Base-by-base conservation (phyloP, 148 eudicot species). In the Rhododendron simsii region DNA sequence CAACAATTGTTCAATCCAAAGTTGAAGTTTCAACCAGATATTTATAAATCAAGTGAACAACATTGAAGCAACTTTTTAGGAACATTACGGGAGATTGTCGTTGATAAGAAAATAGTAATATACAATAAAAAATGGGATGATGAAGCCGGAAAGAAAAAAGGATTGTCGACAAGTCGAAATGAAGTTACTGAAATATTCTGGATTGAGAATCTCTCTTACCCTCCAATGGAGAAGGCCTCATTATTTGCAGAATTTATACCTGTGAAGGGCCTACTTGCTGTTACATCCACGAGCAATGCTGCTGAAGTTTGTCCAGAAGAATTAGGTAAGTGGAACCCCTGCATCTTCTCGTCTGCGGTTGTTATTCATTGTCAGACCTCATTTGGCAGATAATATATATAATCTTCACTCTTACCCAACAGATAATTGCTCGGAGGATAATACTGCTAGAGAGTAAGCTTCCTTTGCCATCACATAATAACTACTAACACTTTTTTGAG, bases 271-370 rank as follows among this genome's bases (percentile, higher is more conserved):
- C 84, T 83, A 35, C 85, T 85, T 79, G 86, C 87, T 53, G 78
- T 85, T 86, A 71, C 85, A 79, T 88, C 91, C 88, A 87, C 85
- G 55, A 83, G 57, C 48, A 74, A 78, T 80, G 83, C 83, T 57
- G 77, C 75, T 35, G 89, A 53, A 53, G 85, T 84, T 83, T 90
- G 90, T 74, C 90, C 91, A 85, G 88, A 81, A 79, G 81, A 83
- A 80, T 88, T 83, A 82, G 73, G 57, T 85, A 80, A 71, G 44
- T 90, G 89, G 85, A 90, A 83, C 81, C 78, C 92, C 94, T 93
- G 96, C 92, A 87, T 86, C 96, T 89, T 90, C 89, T 87, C 90
- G 92, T 96, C 99, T 95, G 99, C 97, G 95, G 93, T 87, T 89
- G 87, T 89, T 86, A 90, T 80, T 87, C 79, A 63, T 87, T 80